Base-by-base conservation (phyloP, 1,284 basidiomycete species). In the Fomitopsis palustris region DNA sequence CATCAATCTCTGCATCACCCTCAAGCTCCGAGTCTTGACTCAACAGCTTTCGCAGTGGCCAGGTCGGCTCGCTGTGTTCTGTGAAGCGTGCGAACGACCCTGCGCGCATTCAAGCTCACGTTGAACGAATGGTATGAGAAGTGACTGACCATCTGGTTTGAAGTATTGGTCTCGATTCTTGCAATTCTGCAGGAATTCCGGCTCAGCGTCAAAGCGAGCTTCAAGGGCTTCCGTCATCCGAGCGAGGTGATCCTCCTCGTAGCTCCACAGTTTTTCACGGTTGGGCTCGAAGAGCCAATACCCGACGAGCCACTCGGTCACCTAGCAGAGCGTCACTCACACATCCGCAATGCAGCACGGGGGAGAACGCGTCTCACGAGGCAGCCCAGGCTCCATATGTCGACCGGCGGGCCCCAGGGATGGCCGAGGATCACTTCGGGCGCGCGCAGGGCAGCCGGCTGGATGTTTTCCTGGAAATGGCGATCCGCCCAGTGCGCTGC, bases 321-420 rank as follows among this genome's bases (percentile, higher is more conserved):
- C 39, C 61, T 62, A 23, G 14, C 19, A 31, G 9, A 21, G 31
- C 52, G n/a, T 47, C 42, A 42, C 29, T 9, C 23, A 38, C 27
- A 8, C 16, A n/a, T n/a, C n/a, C 27, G 23, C 42, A 51, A 7
- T n/a, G 25, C n/a, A 23, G 31, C 21, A 23, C 19, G 33, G 51
- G 17, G 23, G 25, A 21, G 42, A 49, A 27, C 10, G 41, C 8
- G 38, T 41, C 59, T 57, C 57, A 73, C 74, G 55, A 76, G 57
- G 62, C 72, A 75, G 33, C 74, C 75, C 23, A 77, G 61, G 55
- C 67, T 72, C 75, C 75, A 77, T 25, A 77, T 74, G 64, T 77
- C 75, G 17, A 66, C 70, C 1, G 59, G 61, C 25, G 69, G 61
- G 37, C 60, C 65, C 74, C 74, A 76, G 17, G 60, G 62, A 54